Conservation (phyloP, 1,284 basidiomycete genomes). For the Fomitopsis pinicola region DNA sequence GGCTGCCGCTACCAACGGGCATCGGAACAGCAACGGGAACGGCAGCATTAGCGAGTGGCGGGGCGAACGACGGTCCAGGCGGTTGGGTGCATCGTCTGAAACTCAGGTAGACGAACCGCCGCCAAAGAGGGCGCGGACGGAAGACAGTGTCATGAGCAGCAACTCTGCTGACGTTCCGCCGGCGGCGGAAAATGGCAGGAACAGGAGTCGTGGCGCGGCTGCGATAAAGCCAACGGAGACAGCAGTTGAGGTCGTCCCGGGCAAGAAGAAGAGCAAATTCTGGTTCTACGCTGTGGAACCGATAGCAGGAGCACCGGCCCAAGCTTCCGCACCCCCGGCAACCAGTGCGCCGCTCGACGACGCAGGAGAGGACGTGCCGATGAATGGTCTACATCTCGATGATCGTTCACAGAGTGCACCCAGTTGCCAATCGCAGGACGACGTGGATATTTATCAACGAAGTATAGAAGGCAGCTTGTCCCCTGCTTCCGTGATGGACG, state of each 20-base stretch:
- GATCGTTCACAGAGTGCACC: slow-evolving; percentile 8
- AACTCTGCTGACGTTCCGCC: slow-evolving; percentile 33
- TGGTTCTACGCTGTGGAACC: slow-evolving; percentile 83
- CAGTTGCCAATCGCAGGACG: slow-evolving; percentile 14
- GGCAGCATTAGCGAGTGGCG: slow-evolving; percentile 56
- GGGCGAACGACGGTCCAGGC: slow-evolving; percentile 68
- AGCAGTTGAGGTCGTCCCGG: slow-evolving; percentile 64
- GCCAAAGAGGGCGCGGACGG: slow-evolving; percentile 66
- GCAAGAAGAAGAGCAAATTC: slow-evolving; percentile 77
- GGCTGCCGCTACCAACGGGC: slow-evolving; percentile 49
- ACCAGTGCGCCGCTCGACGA: slow-evolving; percentile 7
- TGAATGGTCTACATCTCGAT: slow-evolving; percentile 3
- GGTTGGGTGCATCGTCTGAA: slow-evolving; percentile 52
- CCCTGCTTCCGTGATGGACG: slow-evolving; percentile 29
- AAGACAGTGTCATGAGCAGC: slow-evolving; percentile 62
- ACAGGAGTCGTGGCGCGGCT: slow-evolving; percentile 44
- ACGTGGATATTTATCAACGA: slow-evolving; percentile 21
- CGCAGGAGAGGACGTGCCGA: slow-evolving; percentile 7
- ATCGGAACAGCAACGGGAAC: slow-evolving; percentile 44
- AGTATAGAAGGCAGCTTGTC: slow-evolving; percentile 28
- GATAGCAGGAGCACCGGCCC: slow-evolving; percentile 25
- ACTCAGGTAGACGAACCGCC: slow-evolving; percentile 46
- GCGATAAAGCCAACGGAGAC: slow-evolving; percentile 63
- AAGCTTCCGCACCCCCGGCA: slow-evolving; percentile 8
- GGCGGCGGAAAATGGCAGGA: slow-evolving; percentile 23